A percentile compares a stretch with the other conserved stretches of the same genome.
phyloP scores from a whole-genome alignment of 139 green algal genomes.

The Closterium sp. region DNA sequence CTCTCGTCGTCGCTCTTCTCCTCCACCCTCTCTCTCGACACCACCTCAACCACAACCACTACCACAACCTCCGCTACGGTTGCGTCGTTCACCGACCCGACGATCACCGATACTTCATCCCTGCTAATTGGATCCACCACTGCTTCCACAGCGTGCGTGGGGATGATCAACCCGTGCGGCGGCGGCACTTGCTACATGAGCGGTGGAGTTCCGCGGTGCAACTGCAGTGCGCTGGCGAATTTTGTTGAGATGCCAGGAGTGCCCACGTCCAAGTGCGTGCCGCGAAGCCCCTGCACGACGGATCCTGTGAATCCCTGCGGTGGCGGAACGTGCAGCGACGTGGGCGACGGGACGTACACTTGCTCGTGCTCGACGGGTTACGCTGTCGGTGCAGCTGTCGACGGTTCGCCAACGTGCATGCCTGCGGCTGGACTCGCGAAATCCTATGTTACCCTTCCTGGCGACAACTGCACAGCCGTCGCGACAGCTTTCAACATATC shows the following conservation, averaged over 20 bases:
- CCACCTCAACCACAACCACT: background rate
- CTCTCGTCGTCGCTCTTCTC: background rate
- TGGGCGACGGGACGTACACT: background rate
- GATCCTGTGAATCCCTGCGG: background rate
- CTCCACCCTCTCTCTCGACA: background rate
- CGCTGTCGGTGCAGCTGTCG: background rate
- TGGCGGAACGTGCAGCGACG: background rate
- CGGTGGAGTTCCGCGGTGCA: background rate
- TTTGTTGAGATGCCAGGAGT: background rate
- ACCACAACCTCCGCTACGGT: background rate
- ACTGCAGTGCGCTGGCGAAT: background rate
- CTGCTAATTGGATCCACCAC: background rate
- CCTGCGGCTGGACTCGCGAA: background rate
- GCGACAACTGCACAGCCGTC: background rate
- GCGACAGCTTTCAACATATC: background rate
- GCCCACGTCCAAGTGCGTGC: background rate
- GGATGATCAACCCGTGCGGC: conserved; percentile 3
- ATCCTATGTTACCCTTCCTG: background rate
- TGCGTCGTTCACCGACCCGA: background rate
- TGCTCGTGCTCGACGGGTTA: background rate
- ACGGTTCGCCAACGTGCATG: background rate
- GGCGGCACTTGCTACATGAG: background rate
- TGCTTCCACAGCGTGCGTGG: background rate
- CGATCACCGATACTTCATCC: background rate
- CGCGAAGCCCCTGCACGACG: background rate